Base-by-base conservation (phyloP, 768 basidiomycete species). In the Lactifluus echinatus region DNA sequence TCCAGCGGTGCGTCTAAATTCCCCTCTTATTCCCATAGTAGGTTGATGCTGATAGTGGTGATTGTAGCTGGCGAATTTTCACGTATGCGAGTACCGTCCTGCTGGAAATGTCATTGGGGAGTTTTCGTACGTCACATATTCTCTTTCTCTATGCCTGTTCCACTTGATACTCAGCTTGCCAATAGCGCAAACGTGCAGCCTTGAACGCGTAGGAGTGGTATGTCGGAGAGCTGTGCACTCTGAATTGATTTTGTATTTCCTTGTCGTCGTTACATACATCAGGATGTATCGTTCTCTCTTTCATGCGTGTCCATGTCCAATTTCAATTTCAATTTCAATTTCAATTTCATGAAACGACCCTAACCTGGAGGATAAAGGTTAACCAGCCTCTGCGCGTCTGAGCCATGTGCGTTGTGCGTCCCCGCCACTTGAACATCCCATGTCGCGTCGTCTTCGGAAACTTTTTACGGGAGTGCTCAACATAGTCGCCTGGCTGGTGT, bases 71-170 rank as follows among this genome's bases (percentile, higher is more conserved):
- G 81, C 83, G 21, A 74, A 79, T 44, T 87, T 68, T 70, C 79
- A 74, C 63, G 85, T 87, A 28, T 88, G 86, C 72, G 84, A 88
- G 71, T 87, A 88, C 66, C 77, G 69, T 31, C 74, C 76, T 11
- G 73, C 76, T 42, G 86, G 86, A 44, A 88, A 88, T 68, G 73
- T 88, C 63, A 73, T 75, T 21, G 84, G 84, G 31, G 62, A 77
- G 53, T 87, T 85, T 63, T 68, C 68, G 84, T 84, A 69, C 63
- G 83, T 78, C 12, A 33, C 28, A n/a, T 53, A 8, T n/a, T n/a
- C 37, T 10, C 4, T 4, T 31, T 2, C 34, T 28, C 19, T 24
- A 8, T 31, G n/a, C 47, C 15, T 8, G 39, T 53, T 34, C 7
- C 28, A 8, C 21, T 12, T 11, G 29, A 34, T 42, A 43, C 53